A percentile compares a stretch with the other conserved stretches of the same genome.
phyloP scores from a whole-genome alignment of 169 alveolate genomes.

The Eimeria maxima region DNA sequence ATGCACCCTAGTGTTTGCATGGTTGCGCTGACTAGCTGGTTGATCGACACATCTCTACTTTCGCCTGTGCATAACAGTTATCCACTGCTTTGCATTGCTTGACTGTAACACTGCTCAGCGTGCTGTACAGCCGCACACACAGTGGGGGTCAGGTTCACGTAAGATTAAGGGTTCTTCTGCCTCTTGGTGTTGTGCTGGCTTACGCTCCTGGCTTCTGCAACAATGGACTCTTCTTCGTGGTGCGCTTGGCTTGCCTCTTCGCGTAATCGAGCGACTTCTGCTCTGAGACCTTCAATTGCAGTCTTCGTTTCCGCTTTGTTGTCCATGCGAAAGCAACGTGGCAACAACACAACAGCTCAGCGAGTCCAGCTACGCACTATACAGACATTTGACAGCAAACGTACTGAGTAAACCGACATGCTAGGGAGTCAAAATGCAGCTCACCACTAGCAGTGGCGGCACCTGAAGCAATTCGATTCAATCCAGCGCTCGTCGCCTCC shows the following conservation, averaged over 20 bases:
- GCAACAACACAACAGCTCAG: not conserved
- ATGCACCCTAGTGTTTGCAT: not conserved
- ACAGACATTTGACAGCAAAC: not conserved
- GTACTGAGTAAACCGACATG: not conserved
- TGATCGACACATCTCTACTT: not conserved
- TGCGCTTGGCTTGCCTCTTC: constrained; percentile 46
- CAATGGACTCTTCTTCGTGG: constrained; percentile 45
- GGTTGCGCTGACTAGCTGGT: not conserved
- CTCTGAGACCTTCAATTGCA: constrained; percentile 32
- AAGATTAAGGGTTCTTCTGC: not conserved
- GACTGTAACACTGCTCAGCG: not conserved
- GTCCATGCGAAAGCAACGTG: constrained; percentile 15
- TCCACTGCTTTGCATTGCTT: not conserved
- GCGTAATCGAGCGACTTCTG: constrained; percentile 1
- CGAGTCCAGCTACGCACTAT: not conserved
- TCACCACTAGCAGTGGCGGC: not conserved
- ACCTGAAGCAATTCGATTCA: constrained; percentile 16
- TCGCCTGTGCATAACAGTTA: not conserved
- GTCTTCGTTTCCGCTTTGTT: constrained; percentile 23
- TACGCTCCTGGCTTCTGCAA: constrained; percentile 43
- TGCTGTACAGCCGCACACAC: not conserved
- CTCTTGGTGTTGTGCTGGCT: not conserved
- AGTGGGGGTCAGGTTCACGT: not conserved
- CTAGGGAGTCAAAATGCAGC: not conserved
- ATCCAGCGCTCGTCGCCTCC: constrained; percentile 35